Evolutionary conservation across 148 eudicot species (phyloP).

Genomic region (Pouteria glomerata): DNA sequence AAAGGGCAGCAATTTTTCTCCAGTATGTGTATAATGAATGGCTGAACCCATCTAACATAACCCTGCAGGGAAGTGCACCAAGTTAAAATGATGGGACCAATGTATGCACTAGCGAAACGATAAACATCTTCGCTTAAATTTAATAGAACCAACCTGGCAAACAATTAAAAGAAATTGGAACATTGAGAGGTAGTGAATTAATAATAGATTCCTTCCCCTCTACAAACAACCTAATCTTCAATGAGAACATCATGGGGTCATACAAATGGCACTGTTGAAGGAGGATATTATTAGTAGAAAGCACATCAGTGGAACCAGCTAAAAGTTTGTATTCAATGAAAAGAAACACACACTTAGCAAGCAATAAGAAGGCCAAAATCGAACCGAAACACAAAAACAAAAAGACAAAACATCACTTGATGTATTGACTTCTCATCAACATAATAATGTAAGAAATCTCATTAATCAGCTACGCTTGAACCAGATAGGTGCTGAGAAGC

Average conservation of each 20-base stretch:
- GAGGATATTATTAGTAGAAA: slow-evolving; percentile 4
- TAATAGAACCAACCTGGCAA: slow-evolving; percentile 46
- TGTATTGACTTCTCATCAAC: not conserved
- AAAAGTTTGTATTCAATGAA: not conserved
- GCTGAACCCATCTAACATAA: slow-evolving; percentile 28
- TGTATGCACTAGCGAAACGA: slow-evolving; percentile 12
- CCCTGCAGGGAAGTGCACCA: slow-evolving; percentile 64
- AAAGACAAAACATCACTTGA: not conserved
- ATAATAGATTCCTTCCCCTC: slow-evolving; percentile 27
- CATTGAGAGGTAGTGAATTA: slow-evolving; percentile 24
- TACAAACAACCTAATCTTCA: slow-evolving; percentile 30
- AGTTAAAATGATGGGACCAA: slow-evolving; percentile 28
- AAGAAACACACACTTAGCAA: slow-evolving; percentile 2
- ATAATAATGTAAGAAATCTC: not conserved
- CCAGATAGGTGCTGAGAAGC: not conserved
- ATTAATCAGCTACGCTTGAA: not conserved
- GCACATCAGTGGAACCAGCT: slow-evolving; percentile 3
- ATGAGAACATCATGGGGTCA: slow-evolving; percentile 14
- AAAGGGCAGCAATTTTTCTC: slow-evolving; percentile 37
- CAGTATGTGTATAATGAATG: slow-evolving; percentile 33
- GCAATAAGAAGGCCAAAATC: not conserved
- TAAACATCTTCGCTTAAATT: slow-evolving; percentile 5
- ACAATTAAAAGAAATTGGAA: slow-evolving; percentile 25
- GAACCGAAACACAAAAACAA: not conserved
- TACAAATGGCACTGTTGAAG: not conserved